These are phyloP conservation scores for Barnettozyma populi DNA, from an alignment of 805 yeast genomes.

Conservation along the genomic window DNA sequence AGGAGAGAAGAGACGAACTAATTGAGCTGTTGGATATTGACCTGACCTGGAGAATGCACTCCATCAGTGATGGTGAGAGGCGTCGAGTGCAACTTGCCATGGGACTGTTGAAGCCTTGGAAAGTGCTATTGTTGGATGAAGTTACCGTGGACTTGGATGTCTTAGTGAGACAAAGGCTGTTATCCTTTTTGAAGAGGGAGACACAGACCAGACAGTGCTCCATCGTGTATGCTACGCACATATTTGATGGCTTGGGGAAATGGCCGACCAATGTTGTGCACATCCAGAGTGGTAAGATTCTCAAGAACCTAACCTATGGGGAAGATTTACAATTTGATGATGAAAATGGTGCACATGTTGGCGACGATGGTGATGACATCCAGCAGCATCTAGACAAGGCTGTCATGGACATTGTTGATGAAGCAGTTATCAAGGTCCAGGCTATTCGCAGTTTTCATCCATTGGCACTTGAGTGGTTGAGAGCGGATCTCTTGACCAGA, in stretches of 20 bases:
- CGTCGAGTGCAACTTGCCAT: constrained; percentile 89
- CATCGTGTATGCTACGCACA: constrained; percentile 91
- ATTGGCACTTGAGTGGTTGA: constrained; percentile 63
- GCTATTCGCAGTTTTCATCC: constrained; percentile 61
- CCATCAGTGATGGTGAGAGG: constrained; percentile 90
- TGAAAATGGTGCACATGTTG: neutral
- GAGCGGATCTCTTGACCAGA: constrained; percentile 38
- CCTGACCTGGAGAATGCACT: constrained; percentile 86
- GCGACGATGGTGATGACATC: constrained; percentile 19
- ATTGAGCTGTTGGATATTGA: constrained; percentile 80
- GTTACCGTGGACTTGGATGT: constrained; percentile 97
- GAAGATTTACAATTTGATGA: constrained; percentile 28
- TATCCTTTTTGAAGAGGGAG: constrained; percentile 68
- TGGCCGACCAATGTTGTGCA: constrained; percentile 90
- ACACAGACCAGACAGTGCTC: constrained; percentile 65
- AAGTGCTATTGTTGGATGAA: constrained; percentile 80
- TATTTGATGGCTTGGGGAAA: constrained; percentile 85
- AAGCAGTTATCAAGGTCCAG: constrained; percentile 30
- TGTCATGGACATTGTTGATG: constrained; percentile 13
- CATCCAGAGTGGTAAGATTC: constrained; percentile 59
- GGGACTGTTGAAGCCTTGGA: constrained; percentile 93
- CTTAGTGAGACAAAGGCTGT: constrained; percentile 70
- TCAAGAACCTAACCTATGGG: constrained; percentile 30
- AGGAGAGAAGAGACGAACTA: constrained; percentile 72
- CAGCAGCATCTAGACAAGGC: constrained; percentile 19